These are phyloP conservation scores for Fonsecaea pedrosoi DNA, from an alignment of 2,329 filamentous ascomycete species.

Conservation along the genomic window DNA sequence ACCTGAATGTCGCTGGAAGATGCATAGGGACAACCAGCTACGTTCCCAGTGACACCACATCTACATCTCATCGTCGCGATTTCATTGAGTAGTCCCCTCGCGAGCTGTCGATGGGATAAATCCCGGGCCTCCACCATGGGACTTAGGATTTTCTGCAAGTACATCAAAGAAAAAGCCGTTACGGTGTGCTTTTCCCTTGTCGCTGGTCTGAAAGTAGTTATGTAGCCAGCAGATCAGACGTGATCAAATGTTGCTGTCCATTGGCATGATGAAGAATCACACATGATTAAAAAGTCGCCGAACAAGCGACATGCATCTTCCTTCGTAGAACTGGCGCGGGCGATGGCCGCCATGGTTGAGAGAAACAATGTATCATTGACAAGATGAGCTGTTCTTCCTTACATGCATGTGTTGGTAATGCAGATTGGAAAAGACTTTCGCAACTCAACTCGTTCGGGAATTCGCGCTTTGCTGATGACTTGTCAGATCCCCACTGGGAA, in stretches of 20 bases:
- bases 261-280: not conserved
- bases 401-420: not conserved
- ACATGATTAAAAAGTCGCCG: not conserved
- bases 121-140: not conserved
- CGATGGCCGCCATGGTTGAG: conserved; percentile 1
- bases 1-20: not conserved
- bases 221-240: not conserved
- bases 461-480: not conserved
- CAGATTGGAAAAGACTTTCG: not conserved
- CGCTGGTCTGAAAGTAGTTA: conserved; percentile 4
- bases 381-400: not conserved
- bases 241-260: not conserved
- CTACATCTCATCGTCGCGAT: conserved; percentile 1
- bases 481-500: conserved; percentile 10
- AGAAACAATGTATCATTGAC: not conserved
- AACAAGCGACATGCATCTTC: not conserved
- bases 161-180: not conserved
- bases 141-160: not conserved
- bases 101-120: conserved; percentile 1
- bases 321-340: not conserved
- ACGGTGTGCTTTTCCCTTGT: not conserved
- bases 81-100: not conserved
- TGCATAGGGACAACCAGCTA: not conserved
- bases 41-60: not conserved
- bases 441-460: not conserved